Evolutionary conservation across 495 filamentous ascomycete species (phyloP), one percentile per base, ranked within the genome.

Genomic region (Penicillium paxilli): DNA sequence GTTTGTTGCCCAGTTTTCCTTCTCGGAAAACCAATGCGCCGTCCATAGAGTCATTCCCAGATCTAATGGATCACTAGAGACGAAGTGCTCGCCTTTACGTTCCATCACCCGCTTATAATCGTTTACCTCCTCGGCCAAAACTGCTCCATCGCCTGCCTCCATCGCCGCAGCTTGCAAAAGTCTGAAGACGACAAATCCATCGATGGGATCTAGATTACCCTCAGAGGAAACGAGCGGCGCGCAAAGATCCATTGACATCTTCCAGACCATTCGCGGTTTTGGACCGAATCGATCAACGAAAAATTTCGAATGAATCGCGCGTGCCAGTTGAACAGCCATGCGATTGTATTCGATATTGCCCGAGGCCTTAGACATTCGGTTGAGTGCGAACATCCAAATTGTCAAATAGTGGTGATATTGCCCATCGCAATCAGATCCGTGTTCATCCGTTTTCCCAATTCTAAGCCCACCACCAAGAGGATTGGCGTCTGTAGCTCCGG

Each of bases 391-490:
- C 84, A 87, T 86, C 85, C 85, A 89, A 2, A 89, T 58, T 0
- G 84, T 87, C 9, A 88, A 66, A 58, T 87, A 89, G 54, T 88
- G 85, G 49, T 87, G 83, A 45, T 88, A 88, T 60, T 87, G 83
- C 3, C 85, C 85, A 62, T 88, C 86, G 16, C 76, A 70, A 45
- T 88, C 85, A 1, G 69, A 54, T 1, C 83, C 85, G 11, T 46
- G 46, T 0, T 67, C 81, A 21, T 78, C 69, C 5, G 71, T 49
- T 64, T 87, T 88, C 4, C 86, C 85, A 40, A 87, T 88, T 1
- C 86, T 76, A 12, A 89, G 66, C 2, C 85, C 86, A 10, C 85
- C 86, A 10, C 67, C 74, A 1, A 87, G 63, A 0, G 83, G 84
- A 37, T 81, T 74, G 5, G 55, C 54, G 23, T 85, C 77, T 9